Evolutionary conservation across 2,329 filamentous ascomycete genomes (phyloP).

Genomic region (Metarhizium album): DNA sequence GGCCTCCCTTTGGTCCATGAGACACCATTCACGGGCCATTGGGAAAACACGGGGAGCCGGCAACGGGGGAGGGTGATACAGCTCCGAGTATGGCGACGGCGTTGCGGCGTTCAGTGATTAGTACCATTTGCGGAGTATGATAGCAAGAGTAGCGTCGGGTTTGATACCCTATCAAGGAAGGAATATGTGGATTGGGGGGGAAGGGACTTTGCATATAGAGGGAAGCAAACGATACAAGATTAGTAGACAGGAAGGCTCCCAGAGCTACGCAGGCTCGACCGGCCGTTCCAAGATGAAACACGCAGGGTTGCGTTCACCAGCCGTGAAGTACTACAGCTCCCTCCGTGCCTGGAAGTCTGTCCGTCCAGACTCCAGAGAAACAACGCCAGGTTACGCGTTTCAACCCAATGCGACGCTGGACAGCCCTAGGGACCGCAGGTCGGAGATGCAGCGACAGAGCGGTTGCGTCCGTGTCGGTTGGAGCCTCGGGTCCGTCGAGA

Average conservation of each 20-base stretch:
- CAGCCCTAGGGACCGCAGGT: too few relatives aligned
- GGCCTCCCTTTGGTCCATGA: background rate
- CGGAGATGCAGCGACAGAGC: too few relatives aligned
- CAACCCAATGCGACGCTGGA: too few relatives aligned
- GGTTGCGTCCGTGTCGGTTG: too few relatives aligned
- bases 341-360: too few relatives aligned
- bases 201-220: background rate
- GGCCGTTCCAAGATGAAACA: background rate
- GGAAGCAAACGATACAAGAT: background rate
- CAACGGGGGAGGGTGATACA: background rate
- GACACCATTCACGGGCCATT: background rate
- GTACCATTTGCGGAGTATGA: background rate
- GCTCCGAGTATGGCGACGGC: background rate
- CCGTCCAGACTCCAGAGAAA: too few relatives aligned
- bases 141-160: background rate
- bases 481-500: too few relatives aligned
- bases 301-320: too few relatives aligned
- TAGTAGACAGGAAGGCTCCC: background rate
- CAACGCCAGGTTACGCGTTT: too few relatives aligned
- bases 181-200: background rate
- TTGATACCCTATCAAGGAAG: background rate
- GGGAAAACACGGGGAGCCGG: background rate
- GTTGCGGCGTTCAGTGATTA: background rate
- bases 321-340: too few relatives aligned
- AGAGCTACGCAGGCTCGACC: too few relatives aligned